phyloP scores from a whole-genome alignment of 2,329 filamentous ascomycete genomes.

The Sordariomycetes sp. region DNA sequence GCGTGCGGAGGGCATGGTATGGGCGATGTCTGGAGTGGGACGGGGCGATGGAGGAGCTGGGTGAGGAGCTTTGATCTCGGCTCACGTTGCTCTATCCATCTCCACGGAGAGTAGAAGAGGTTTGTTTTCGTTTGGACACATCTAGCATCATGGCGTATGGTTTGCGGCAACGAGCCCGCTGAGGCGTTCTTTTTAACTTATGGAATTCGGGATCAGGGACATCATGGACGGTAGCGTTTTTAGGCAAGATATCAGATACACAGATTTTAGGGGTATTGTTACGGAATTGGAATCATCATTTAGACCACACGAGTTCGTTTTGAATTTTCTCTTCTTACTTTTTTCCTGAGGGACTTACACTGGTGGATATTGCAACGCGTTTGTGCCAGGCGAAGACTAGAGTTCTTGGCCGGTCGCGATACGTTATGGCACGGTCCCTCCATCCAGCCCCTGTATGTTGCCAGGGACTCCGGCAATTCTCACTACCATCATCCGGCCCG shows the following conservation, averaged over 20 bases:
- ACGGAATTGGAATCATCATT: neutral
- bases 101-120: no score
- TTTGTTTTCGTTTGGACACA: neutral
- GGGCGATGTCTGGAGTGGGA: conserved; percentile 25
- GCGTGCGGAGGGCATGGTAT: conserved; percentile 24
- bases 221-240: neutral
- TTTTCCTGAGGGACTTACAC: no score
- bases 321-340: no score
- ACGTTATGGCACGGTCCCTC: no score
- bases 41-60: conserved; percentile 11
- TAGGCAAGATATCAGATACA: neutral
- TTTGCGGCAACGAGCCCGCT: neutral
- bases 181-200: neutral
- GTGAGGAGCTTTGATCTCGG: conserved; percentile 17
- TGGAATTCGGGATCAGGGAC: neutral
- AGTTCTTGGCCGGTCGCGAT: no score
- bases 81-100: neutral
- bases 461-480: no score
- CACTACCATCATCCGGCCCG: no score
- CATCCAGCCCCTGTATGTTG: no score
- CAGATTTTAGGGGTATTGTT: neutral
- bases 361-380: no score
- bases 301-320: no score
- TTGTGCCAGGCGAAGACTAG: no score
- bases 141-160: neutral